phyloP scores from a whole-genome alignment of 768 basidiomycete genomes.

The Mycena belliarum region DNA sequence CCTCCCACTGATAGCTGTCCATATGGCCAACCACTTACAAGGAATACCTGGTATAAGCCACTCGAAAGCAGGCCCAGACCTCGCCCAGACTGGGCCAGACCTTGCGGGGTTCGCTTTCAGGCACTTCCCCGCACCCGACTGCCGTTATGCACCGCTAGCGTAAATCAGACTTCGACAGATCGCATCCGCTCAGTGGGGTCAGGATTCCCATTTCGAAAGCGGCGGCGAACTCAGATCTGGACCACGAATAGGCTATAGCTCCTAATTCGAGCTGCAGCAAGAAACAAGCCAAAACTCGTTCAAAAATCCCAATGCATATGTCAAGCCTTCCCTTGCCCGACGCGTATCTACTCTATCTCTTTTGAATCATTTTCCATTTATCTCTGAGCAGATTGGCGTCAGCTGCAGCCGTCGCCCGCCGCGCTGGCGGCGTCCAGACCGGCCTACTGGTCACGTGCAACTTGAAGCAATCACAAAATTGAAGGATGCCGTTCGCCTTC shows the following conservation, averaged over 20 bases:
- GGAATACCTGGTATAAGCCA: too few species aligned
- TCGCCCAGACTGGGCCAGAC: background rate
- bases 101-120: background rate
- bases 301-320: too few species aligned
- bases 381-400: too few species aligned
- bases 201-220: background rate
- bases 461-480: background rate
- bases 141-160: constrained; percentile 1
- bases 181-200: background rate
- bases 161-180: constrained; percentile 6
- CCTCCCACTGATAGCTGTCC: too few species aligned
- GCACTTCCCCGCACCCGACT: background rate
- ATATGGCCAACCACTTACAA: too few species aligned
- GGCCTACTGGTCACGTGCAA: too few species aligned
- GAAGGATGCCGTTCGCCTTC: background rate
- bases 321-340: too few species aligned
- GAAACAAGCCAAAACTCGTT: too few species aligned
- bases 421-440: background rate
- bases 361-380: too few species aligned
- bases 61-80: too few species aligned
- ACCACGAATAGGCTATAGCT: background rate
- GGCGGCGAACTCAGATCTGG: constrained; percentile 13
- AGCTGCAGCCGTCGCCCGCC: too few species aligned
- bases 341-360: too few species aligned
- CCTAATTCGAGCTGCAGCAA: background rate